phyloP scores from a whole-genome alignment of 331 rosid genomes.

The Arachis monticola region DNA sequence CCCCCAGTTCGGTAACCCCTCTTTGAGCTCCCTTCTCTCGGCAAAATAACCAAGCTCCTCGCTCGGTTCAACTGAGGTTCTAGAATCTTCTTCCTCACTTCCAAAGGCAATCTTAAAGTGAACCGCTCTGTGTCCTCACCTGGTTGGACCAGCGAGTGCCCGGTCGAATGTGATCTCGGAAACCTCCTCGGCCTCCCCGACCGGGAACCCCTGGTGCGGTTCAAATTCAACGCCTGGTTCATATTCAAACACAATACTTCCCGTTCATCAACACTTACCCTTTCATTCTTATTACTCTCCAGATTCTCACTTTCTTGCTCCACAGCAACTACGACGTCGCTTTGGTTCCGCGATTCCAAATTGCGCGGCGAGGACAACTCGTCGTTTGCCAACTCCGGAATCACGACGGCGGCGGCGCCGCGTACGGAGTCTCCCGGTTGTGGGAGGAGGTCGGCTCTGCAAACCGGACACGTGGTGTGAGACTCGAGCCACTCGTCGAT shows the following conservation, averaged over 20 bases:
- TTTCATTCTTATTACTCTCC: background rate
- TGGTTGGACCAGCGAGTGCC: constrained; percentile 80
- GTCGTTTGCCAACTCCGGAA: background rate
- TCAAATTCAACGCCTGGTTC: constrained; percentile 59
- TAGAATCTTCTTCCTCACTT: constrained; percentile 66
- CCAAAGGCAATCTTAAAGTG: constrained; percentile 74
- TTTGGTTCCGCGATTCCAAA: background rate
- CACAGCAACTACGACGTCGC: constrained; percentile 39
- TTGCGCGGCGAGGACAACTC: constrained; percentile 52
- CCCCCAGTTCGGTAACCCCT: constrained; percentile 63
- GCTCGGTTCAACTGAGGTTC: constrained; percentile 69
- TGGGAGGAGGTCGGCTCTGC: constrained; percentile 77
- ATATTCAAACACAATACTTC: constrained; percentile 17
- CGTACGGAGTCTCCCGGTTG: constrained; percentile 50
- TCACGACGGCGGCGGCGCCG: background rate
- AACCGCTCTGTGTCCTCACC: constrained; percentile 85
- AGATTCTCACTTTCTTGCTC: background rate
- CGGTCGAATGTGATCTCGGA: constrained; percentile 91
- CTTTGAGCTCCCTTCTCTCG: constrained; percentile 64
- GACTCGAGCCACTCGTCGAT: constrained; percentile 83
- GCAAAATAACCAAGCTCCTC: constrained; percentile 67
- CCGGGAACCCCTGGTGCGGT: constrained; percentile 71
- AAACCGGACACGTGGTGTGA: constrained; percentile 92
- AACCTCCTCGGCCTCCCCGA: constrained; percentile 55
- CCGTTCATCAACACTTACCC: constrained; percentile 18